These are phyloP conservation scores for Irpex sp. DNA, from an alignment of 1,284 basidiomycete genomes.

Conservation along the genomic window DNA sequence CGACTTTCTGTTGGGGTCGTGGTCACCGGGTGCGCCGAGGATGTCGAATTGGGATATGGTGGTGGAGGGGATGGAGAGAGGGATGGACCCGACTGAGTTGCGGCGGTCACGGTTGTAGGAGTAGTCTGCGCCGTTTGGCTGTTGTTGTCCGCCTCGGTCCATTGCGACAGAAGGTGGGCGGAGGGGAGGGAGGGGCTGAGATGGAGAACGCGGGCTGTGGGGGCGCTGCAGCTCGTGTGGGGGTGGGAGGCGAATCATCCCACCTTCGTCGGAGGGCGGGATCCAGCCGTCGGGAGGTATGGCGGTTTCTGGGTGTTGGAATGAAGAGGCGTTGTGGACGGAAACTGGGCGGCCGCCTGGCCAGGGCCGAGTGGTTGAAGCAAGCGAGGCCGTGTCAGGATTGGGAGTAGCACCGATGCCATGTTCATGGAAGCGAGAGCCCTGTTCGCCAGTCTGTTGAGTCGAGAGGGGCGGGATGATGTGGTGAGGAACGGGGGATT, in stretches of 20 bases:
- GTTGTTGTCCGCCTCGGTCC: not conserved
- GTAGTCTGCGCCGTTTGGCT: slow-evolving; percentile 16
- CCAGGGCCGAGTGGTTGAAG: slow-evolving; percentile 8
- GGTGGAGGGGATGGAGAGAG: slow-evolving; percentile 28
- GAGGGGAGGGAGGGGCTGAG: slow-evolving; percentile 11
- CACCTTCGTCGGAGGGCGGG: slow-evolving; percentile 19
- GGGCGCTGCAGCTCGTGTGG: slow-evolving; percentile 22
- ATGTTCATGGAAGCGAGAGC: slow-evolving; percentile 27
- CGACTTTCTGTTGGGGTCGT: slow-evolving; percentile 17
- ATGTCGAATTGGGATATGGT: slow-evolving; percentile 40
- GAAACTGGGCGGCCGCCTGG: slow-evolving; percentile 15
- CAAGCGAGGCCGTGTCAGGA: slow-evolving; percentile 18
- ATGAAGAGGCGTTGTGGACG: slow-evolving; percentile 18
- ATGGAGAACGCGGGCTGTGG: slow-evolving; percentile 12
- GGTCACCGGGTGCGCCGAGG: slow-evolving; percentile 25
- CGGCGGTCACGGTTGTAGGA: slow-evolving; percentile 7
- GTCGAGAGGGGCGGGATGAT: slow-evolving; percentile 3
- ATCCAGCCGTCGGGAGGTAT: slow-evolving; percentile 26
- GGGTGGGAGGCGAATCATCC: slow-evolving; percentile 21
- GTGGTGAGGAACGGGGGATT: slow-evolving; percentile 8
- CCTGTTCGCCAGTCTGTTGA: slow-evolving; percentile 14
- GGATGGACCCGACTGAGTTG: slow-evolving; percentile 14
- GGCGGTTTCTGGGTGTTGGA: slow-evolving; percentile 15
- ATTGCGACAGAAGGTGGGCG: not conserved
- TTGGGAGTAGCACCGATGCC: slow-evolving; percentile 22